Evolutionary conservation across 768 basidiomycete species (phyloP).

Genomic region (Auricularia heimuer): DNA sequence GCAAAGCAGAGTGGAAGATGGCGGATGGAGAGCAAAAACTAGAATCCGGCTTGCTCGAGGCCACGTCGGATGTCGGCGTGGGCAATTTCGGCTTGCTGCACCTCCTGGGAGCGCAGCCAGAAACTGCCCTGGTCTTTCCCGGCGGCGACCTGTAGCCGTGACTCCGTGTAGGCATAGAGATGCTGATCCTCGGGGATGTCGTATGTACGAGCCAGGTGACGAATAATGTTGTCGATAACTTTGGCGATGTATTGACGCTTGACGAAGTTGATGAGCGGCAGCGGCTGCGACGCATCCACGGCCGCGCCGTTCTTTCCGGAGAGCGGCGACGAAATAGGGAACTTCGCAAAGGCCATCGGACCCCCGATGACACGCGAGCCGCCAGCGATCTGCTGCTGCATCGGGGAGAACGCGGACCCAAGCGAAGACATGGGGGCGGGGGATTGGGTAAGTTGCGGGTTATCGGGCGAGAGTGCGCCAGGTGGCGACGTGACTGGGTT

Average conservation of each 20-base stretch:
- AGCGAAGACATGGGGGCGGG: background rate
- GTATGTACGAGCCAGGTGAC: slow-evolving; percentile 46
- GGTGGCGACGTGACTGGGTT: background rate
- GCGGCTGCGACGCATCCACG: background rate
- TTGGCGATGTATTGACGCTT: slow-evolving; percentile 51
- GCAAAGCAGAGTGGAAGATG: background rate
- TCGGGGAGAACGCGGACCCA: background rate
- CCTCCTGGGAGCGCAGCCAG: slow-evolving; percentile 49
- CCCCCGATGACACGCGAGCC: background rate
- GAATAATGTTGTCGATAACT: slow-evolving; percentile 43
- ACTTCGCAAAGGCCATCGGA: background rate
- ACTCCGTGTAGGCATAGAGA: slow-evolving; percentile 34
- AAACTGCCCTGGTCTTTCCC: slow-evolving; percentile 41
- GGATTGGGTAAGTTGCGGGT: background rate
- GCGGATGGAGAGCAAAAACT: background rate
- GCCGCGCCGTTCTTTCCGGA: background rate
- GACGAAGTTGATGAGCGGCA: slow-evolving; percentile 36
- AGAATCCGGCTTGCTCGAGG: slow-evolving; percentile 62
- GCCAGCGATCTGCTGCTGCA: slow-evolving; percentile 1
- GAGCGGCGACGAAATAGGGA: background rate
- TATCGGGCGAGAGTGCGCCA: background rate
- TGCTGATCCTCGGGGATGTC: slow-evolving; percentile 34
- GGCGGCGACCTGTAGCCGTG: slow-evolving; percentile 32
- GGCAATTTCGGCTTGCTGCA: slow-evolving; percentile 47
- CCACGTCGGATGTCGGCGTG: slow-evolving; percentile 59